Base-by-base conservation (phyloP, 106 monocot genomes). In the Dendrobium catenatum region DNA sequence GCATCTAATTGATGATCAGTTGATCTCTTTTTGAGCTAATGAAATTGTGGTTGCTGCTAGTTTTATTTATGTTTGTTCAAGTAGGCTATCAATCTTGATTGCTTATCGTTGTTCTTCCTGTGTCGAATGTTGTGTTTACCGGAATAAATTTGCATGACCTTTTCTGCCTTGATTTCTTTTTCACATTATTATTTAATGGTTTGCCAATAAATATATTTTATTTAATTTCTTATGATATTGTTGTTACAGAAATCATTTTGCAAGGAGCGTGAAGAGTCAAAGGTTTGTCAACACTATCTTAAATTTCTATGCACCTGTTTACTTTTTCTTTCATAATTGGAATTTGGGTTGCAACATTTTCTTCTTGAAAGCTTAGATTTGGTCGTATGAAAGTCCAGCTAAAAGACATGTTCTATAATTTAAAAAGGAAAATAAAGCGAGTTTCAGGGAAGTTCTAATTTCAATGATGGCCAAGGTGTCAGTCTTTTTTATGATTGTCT, bases 211-310 rank as follows among this genome's bases (percentile, higher is more conserved):
- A 42, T 27, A 76, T 49, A n/a, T 48, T 49, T 51, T 83, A 4
- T 41, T 43, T 79, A 41, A 58, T 79, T 83, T 72, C n/a, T 70
- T 27, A 51, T 59, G 85, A 17, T 44, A 22, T 75, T 86, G 78
- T 46, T 85, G 64, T 51, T 83, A 84, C 94, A 98, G 97, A 94
- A 87, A 84, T 89, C 94, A 80, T 82, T 98, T 81, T 76, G 80
- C 72, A 85, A 87, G 84, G 89, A 94, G 47, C 66, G 83, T 85
- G 84, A 89, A 73, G 93, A 93, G 72, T 83, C 86, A 79, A 95
- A 90, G 98, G 95, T 99, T 81, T 29, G 81, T 76, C 26, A 19
- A 4, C 6, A 27, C 26, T 6, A 67, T 67, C 26, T 67, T 67
- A 67, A 2, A 27, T 27, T 26, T 20, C 76, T 22, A 9, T 55